phyloP scores from a whole-genome alignment of 192 early-diverging fungal species.

The Umbelopsis vinacea region DNA sequence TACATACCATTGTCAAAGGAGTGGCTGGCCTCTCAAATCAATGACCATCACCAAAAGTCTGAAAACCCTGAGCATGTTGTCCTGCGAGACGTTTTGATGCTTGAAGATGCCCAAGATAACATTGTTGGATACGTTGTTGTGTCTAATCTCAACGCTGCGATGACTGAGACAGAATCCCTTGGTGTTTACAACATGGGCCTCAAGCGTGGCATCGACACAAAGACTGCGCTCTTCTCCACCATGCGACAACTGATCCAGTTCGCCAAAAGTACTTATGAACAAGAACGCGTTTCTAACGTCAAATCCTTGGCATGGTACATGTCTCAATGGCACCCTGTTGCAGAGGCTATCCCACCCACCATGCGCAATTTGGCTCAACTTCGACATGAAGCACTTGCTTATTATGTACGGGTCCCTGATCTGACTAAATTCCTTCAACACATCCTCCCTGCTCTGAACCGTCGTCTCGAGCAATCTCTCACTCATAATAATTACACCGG shows the following conservation, averaged over 20 bases:
- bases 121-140: background rate
- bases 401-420: slow-evolving; percentile 10
- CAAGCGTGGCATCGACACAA: background rate
- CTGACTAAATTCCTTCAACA: background rate
- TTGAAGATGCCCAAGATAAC: background rate
- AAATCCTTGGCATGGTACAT: background rate
- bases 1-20: background rate
- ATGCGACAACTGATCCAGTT: background rate
- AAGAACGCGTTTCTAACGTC: background rate
- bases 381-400: background rate
- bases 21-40: background rate
- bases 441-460: slow-evolving; percentile 3
- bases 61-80: background rate
- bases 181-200: slow-evolving; percentile 4
- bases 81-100: background rate
- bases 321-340: slow-evolving; percentile 18
- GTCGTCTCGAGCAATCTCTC: background rate
- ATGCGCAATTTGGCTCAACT: background rate
- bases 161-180: background rate
- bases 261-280: background rate
- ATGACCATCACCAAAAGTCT: background rate
- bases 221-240: background rate
- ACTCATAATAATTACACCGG: background rate
- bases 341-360: background rate
- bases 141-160: background rate